These are phyloP conservation scores for Arabidopsis suecica DNA, from an alignment of 345 rosid genomes.

Conservation along the genomic window DNA sequence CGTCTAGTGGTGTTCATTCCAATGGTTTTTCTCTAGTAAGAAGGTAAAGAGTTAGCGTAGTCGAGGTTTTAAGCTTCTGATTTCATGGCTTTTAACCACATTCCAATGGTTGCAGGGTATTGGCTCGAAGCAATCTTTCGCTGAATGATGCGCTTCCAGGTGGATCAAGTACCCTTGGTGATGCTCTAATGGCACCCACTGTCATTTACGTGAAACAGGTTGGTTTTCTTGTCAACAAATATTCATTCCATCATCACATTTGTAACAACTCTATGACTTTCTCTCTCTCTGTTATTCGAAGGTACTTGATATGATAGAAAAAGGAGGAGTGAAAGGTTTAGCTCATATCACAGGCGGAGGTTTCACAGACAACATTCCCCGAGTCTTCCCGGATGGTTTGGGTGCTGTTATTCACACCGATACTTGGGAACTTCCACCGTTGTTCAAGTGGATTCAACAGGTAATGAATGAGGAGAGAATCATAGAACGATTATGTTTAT, in stretches of 20 bases:
- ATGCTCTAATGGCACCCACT: slow-evolving; percentile 96
- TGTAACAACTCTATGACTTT: neutral
- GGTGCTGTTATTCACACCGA: slow-evolving; percentile 69
- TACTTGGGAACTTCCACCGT: slow-evolving; percentile 75
- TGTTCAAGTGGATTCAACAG: slow-evolving; percentile 94
- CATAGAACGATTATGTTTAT: neutral
- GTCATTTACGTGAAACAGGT: slow-evolving; percentile 93
- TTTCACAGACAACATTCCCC: slow-evolving; percentile 86
- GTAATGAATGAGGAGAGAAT: slow-evolving; percentile 40
- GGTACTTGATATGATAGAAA: slow-evolving; percentile 79
- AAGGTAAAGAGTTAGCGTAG: slow-evolving; percentile 50
- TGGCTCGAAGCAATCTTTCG: slow-evolving; percentile 69
- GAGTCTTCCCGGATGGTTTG: slow-evolving; percentile 81
- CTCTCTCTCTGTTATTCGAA: slow-evolving; percentile 14
- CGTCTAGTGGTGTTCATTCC: slow-evolving; percentile 94
- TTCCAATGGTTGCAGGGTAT: slow-evolving; percentile 55
- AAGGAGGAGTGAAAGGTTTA: slow-evolving; percentile 89
- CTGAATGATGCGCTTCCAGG: slow-evolving; percentile 76
- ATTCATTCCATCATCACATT: neutral
- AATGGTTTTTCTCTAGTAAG: slow-evolving; percentile 95
- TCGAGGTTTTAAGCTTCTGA: neutral
- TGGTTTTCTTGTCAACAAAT: neutral
- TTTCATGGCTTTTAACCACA: neutral
- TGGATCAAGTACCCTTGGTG: slow-evolving; percentile 63
- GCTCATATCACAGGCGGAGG: slow-evolving; percentile 97